Conservation (phyloP, 345 rosid genomes). For the Toxicodendron radicans region DNA sequence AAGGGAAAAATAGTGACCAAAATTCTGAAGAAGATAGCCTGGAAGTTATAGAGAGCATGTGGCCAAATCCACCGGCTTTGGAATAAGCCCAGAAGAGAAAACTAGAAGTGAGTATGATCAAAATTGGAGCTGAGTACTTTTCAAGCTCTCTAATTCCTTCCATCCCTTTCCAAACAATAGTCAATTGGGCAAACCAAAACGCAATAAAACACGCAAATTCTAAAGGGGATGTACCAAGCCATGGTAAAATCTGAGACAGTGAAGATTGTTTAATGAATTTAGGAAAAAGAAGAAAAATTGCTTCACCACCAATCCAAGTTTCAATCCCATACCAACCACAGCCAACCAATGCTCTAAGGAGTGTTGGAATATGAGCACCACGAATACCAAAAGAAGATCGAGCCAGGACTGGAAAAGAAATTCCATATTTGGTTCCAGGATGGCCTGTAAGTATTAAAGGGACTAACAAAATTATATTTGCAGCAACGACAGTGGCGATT, state of each 20-base stretch:
- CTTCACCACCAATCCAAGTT: conserved; percentile 98
- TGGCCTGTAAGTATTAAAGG: conserved; percentile 84
- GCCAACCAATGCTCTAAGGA: conserved; percentile 84
- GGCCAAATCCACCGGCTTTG: conserved; percentile 72
- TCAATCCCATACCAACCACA: conserved; percentile 99
- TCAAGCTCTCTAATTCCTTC: conserved; percentile 81
- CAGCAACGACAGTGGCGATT: conserved; percentile 76
- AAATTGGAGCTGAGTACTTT: conserved; percentile 79
- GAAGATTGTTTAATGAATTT: conserved; percentile 45
- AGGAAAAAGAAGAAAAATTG: conserved; percentile 80
- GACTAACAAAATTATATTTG: conserved; percentile 63
- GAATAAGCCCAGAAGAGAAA: conserved; percentile 80
- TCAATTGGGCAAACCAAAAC: conserved; percentile 79
- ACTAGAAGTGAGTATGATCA: conserved; percentile 60
- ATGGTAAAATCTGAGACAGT: conserved; percentile 45
- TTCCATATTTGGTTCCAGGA: conserved; percentile 77
- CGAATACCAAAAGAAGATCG: conserved; percentile 82
- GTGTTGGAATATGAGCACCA: conserved; percentile 84
- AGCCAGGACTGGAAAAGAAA: conserved; percentile 86
- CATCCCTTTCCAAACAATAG: conserved; percentile 74
- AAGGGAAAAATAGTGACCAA: conserved; percentile 88
- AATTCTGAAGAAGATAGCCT: conserved; percentile 60
- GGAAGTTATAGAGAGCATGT: conserved; percentile 72
- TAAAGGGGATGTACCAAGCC: conserved; percentile 88
- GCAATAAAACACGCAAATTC: conserved; percentile 78